phyloP scores from a whole-genome alignment of 1,284 basidiomycete species.

The Earliella scabrosa region DNA sequence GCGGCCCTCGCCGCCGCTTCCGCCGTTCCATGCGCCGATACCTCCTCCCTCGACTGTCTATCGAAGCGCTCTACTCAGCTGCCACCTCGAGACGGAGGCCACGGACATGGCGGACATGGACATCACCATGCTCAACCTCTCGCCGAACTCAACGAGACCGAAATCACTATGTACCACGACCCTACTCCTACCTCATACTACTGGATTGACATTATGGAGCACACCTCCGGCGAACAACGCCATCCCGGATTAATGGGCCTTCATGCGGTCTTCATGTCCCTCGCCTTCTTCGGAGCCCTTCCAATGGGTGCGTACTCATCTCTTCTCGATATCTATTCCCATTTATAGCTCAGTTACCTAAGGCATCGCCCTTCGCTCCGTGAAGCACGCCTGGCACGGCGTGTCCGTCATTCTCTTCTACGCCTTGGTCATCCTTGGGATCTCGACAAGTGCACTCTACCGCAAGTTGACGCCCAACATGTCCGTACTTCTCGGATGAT shows the following conservation, averaged over 20 bases:
- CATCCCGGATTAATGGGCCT: slow-evolving; percentile 69
- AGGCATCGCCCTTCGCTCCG: slow-evolving; percentile 79
- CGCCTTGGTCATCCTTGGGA: slow-evolving; percentile 55
- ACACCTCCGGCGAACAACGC: slow-evolving; percentile 45
- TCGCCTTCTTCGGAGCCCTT: slow-evolving; percentile 78
- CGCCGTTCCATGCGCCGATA: slow-evolving; percentile 15
- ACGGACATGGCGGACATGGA: slow-evolving; percentile 41
- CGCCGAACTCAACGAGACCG: slow-evolving; percentile 72
- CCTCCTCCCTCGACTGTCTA: slow-evolving; percentile 17
- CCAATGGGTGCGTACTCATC: slow-evolving; percentile 62
- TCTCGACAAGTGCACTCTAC: slow-evolving; percentile 68
- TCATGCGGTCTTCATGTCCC: slow-evolving; percentile 69
- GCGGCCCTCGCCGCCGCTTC: slow-evolving; percentile 29
- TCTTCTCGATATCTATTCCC: slow-evolving; percentile 5
- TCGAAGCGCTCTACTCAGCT: slow-evolving; percentile 16
- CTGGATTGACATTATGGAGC: slow-evolving; percentile 71
- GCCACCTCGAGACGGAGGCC: slow-evolving; percentile 28
- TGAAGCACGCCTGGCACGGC: slow-evolving; percentile 65
- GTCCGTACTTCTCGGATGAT: slow-evolving; percentile 48
- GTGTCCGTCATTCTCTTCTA: slow-evolving; percentile 65
- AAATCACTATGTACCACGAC: slow-evolving; percentile 61
- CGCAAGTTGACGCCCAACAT: slow-evolving; percentile 78
- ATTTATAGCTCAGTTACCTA: slow-evolving; percentile 10
- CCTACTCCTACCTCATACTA: slow-evolving; percentile 81
- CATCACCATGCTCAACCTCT: slow-evolving; percentile 56